phyloP scores from a whole-genome alignment of 306 rosid genomes.

The Vigna trinervia region DNA sequence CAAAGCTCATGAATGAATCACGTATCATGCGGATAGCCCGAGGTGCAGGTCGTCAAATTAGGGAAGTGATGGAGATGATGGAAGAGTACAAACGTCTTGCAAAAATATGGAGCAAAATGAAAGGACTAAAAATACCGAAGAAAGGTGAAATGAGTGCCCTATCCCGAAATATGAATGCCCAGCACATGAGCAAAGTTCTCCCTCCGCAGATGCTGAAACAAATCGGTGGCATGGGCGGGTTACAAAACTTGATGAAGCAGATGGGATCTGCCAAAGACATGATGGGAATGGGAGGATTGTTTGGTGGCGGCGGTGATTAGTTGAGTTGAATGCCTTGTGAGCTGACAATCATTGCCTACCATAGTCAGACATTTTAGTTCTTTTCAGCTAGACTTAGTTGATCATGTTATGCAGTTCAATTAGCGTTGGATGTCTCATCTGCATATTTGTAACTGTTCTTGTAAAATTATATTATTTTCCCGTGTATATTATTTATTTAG shows the following conservation, averaged over 20 bases:
- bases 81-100: conserved; percentile 85
- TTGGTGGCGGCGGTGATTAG: conserved; percentile 65
- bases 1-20: conserved; percentile 75
- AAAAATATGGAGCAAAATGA: conserved; percentile 78
- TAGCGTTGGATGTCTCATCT: background rate
- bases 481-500: conserved; percentile 7
- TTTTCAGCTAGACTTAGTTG: background rate
- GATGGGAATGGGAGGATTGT: conserved; percentile 70
- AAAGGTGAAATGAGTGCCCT: conserved; percentile 75
- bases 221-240: conserved; percentile 80
- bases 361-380: background rate
- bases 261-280: conserved; percentile 82
- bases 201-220: conserved; percentile 88
- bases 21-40: conserved; percentile 80
- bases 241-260: conserved; percentile 90
- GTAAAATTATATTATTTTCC: background rate
- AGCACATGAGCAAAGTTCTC: conserved; percentile 83
- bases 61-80: conserved; percentile 75
- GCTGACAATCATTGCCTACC: background rate
- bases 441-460: conserved; percentile 15
- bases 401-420: conserved; percentile 16
- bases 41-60: conserved; percentile 72
- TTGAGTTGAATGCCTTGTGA: background rate
- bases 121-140: conserved; percentile 77
- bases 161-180: conserved; percentile 81